These are phyloP conservation scores for Colletotrichum camelliae DNA, from an alignment of 2,329 filamentous ascomycete species.

Conservation along the genomic window DNA sequence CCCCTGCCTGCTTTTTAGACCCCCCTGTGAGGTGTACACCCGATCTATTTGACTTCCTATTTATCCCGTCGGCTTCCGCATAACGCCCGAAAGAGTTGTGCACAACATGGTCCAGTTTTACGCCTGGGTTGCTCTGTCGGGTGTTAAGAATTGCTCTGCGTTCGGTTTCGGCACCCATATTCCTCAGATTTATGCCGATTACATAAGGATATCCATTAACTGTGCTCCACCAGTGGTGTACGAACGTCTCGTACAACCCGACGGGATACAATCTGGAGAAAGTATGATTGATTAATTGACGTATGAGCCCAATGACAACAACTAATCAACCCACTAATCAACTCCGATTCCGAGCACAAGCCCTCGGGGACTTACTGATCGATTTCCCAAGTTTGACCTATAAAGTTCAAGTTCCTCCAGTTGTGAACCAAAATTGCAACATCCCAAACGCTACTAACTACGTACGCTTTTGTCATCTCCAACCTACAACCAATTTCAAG, in stretches of 20 bases:
- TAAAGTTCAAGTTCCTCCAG: not conserved
- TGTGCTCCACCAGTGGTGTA: not conserved
- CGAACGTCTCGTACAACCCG: not conserved
- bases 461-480: not conserved
- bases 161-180: not conserved
- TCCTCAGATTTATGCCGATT: not conserved
- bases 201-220: not conserved
- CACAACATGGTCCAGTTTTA: not conserved
- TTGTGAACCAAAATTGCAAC: accelerated
- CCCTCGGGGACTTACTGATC: not conserved
- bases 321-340: too few relatives aligned
- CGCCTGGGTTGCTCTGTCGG: not conserved
- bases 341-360: not conserved
- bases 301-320: not conserved
- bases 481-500: not conserved
- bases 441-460: not conserved
- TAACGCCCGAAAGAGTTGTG: not conserved
- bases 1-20: too few relatives aligned
- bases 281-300: not conserved
- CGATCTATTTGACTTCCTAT: not conserved
- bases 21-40: too few relatives aligned
- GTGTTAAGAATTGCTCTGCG: not conserved
- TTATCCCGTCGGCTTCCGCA: not conserved
- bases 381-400: not conserved
- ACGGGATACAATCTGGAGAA: not conserved